phyloP scores from a whole-genome alignment of 2,329 filamentous ascomycete species.

The Cladosporium colombiae region DNA sequence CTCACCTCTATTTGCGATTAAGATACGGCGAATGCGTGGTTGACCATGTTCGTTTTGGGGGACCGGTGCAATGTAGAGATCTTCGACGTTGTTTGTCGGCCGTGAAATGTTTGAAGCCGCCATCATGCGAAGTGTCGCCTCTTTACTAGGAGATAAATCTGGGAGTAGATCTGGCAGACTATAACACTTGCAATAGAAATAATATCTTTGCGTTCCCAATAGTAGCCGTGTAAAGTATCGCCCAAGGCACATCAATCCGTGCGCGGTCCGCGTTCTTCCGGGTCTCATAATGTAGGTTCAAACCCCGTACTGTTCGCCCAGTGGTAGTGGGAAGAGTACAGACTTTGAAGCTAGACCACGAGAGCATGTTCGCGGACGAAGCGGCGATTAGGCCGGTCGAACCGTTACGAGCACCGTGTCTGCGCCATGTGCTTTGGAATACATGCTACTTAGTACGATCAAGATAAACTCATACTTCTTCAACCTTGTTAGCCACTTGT shows the following conservation, averaged over 20 bases:
- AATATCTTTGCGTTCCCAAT: no score
- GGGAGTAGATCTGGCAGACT: no score
- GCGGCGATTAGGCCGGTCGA: no score
- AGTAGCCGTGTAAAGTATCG: background rate
- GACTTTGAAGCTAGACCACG: background rate
- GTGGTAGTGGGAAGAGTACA: no score
- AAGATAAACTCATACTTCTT: background rate
- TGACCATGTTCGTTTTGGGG: background rate
- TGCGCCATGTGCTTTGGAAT: background rate
- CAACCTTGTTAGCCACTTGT: background rate
- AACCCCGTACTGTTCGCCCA: no score
- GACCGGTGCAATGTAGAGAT: background rate
- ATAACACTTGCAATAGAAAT: no score
- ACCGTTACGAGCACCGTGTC: no score
- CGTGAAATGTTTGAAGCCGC: background rate
- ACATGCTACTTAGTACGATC: background rate
- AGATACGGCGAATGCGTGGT: background rate
- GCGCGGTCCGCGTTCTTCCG: no score
- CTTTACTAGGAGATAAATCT: background rate
- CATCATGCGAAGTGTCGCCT: background rate
- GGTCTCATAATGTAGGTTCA: no score
- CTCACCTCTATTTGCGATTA: background rate
- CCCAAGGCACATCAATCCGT: background rate
- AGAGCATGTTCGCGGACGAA: background rate
- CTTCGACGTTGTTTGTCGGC: background rate